These are phyloP conservation scores for Kwoniella europaea DNA, from an alignment of 768 basidiomycete genomes.

Conservation along the genomic window DNA sequence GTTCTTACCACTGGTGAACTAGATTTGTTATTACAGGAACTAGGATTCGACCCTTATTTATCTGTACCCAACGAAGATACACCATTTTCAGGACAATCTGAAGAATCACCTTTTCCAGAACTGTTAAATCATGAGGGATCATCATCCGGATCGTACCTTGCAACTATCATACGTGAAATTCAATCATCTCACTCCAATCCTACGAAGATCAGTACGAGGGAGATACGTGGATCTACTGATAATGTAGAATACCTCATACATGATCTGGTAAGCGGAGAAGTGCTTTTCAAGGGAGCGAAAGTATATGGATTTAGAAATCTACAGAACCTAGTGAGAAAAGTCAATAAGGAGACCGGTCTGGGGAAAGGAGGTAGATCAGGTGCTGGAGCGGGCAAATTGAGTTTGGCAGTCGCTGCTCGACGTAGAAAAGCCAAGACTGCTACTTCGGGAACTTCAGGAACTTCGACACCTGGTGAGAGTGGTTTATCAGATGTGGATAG, in stretches of 20 bases:
- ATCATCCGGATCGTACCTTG: slow-evolving; percentile 90
- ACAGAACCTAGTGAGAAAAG: slow-evolving; percentile 92
- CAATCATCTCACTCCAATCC: slow-evolving; percentile 44
- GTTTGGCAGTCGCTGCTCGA: slow-evolving; percentile 52
- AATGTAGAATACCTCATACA: slow-evolving; percentile 58
- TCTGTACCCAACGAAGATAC: slow-evolving; percentile 65
- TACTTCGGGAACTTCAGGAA: slow-evolving; percentile 4
- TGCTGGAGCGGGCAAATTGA: slow-evolving; percentile 46
- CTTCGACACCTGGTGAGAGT: slow-evolving; percentile 22
- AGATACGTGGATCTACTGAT: slow-evolving; percentile 57
- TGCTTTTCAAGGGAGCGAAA: slow-evolving; percentile 88
- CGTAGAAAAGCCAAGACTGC: slow-evolving; percentile 36
- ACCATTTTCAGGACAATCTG: neutral
- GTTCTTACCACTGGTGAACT: slow-evolving; percentile 97
- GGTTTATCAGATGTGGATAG: slow-evolving; percentile 30
- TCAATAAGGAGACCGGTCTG: slow-evolving; percentile 81
- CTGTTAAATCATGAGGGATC: slow-evolving; percentile 79
- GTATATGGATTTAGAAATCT: slow-evolving; percentile 98
- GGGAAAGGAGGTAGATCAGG: slow-evolving; percentile 58
- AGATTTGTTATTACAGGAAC: slow-evolving; percentile 79
- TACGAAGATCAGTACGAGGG: slow-evolving; percentile 43
- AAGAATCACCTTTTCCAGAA: slow-evolving; percentile 66
- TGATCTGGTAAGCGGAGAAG: slow-evolving; percentile 63
- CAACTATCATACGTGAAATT: slow-evolving; percentile 71
- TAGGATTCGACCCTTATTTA: slow-evolving; percentile 73